These are phyloP conservation scores for Borealophlyctis nickersoniae DNA, from an alignment of 192 early-diverging fungal genomes.

Conservation along the genomic window DNA sequence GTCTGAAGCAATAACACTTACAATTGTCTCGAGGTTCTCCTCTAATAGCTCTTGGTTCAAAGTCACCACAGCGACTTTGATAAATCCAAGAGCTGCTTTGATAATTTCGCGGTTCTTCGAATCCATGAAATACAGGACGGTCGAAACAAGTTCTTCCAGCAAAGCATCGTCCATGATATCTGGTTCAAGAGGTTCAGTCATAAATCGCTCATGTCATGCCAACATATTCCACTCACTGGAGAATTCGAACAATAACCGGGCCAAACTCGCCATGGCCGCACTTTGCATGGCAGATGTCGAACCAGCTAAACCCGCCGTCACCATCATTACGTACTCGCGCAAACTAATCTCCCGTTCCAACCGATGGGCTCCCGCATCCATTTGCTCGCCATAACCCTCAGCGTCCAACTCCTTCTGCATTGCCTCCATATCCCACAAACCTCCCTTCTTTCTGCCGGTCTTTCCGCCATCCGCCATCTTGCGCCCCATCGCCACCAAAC, in stretches of 20 bases:
- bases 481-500: conserved; percentile 82
- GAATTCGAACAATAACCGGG: conserved; percentile 92
- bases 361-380: background rate
- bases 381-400: background rate
- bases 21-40: conserved; percentile 69
- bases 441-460: background rate
- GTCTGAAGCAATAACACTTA: conserved; percentile 29
- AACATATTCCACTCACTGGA: too few species aligned
- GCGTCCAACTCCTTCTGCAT: conserved; percentile 1
- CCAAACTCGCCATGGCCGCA: conserved; percentile 80
- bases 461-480: conserved; percentile 64
- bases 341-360: conserved; percentile 27
- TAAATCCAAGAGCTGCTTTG: conserved; percentile 85
- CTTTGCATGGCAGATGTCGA: conserved; percentile 87
- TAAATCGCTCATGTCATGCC: too few species aligned
- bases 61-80: conserved; percentile 85
- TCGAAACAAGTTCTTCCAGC: conserved; percentile 71
- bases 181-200: too few species aligned
- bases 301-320: conserved; percentile 90
- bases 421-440: conserved; percentile 15
- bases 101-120: conserved; percentile 86
- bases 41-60: conserved; percentile 70
- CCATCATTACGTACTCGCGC: conserved; percentile 87
- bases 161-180: conserved; percentile 51
- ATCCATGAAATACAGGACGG: conserved; percentile 76